Base-by-base conservation (phyloP, 73 alveolate species). In the Durusdinium trenchii region DNA sequence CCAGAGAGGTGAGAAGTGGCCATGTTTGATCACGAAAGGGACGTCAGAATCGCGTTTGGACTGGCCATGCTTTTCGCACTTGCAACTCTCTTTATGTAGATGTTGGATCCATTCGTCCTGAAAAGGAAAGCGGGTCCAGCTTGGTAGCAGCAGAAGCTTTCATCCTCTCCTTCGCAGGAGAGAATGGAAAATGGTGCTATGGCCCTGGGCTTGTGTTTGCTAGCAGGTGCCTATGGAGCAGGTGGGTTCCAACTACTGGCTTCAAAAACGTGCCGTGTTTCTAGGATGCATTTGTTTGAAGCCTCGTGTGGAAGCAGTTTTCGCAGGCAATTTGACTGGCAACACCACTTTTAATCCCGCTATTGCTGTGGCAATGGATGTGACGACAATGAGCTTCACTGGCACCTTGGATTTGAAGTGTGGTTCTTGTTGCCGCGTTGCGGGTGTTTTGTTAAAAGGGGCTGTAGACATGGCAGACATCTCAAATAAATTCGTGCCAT, bases 311-410 rank as follows among this genome's bases (percentile, higher is more conserved):
- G 69, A 57, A 12, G 12, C 69, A 57, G 12, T 16, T 57, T 57
- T 57, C 23, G 12, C 69, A 57, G 23, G 23, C 32, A 23, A 23
- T 12, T 57, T 57, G 69, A 23, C 23, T 57, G 69, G 23, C 12
- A 57, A 12, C 69, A 57, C 69, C 69, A 57, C 35, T 35, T 81
- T 81, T 67, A 81, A 81, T n/a, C 91, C 91, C 23, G 91, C 91
- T 4, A n/a, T 81, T 64, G 91, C 91, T 26, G 30, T 81, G 91
- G 91, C 91, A 48, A 30, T 81, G 47, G 91, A 81, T 35, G 46
- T 81, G 48, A 81, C 91, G 5, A 81, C 71, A 48, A 64, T 67
- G 30, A 48, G 71, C 48, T 78, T 14, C 86, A n/a, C 43, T 18
- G 86, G 86, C 45, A 36, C 40, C 14, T 6, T 7, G 50, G 12